phyloP scores from a whole-genome alignment of 1,284 basidiomycete species.

The Ceratobasidium sp. region DNA sequence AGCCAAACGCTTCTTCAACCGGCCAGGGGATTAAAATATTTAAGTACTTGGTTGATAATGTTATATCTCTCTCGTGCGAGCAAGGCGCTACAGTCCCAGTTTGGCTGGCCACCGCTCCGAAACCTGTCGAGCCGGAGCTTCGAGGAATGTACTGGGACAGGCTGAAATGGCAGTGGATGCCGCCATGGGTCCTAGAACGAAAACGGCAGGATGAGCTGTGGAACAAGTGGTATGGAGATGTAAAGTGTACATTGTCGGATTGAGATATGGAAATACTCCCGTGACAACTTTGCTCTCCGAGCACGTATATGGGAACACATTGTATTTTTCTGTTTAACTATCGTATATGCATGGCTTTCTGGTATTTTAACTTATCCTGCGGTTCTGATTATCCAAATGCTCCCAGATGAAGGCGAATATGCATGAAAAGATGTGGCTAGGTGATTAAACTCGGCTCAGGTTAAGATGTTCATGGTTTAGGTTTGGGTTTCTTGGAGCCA shows the following conservation, averaged over 20 bases:
- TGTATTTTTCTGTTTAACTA: too few species aligned
- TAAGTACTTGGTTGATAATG: slow-evolving; percentile 2
- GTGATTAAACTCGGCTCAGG: too few species aligned
- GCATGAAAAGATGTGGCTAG: too few species aligned
- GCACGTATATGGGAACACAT: too few species aligned
- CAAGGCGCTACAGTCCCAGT: slow-evolving; percentile 42
- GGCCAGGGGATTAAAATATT: slow-evolving; percentile 3
- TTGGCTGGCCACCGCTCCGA: slow-evolving; percentile 40
- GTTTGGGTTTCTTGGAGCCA: too few species aligned
- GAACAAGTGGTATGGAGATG: slow-evolving; percentile 38
- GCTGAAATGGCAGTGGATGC: slow-evolving; percentile 32
- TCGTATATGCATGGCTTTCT: too few species aligned
- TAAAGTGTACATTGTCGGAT: not conserved
- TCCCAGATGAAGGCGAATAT: too few species aligned
- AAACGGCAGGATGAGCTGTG: slow-evolving; percentile 27
- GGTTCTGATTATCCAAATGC: too few species aligned
- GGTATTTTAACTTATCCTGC: too few species aligned
- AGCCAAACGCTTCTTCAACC: not conserved
- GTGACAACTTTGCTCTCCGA: too few species aligned
- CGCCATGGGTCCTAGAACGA: slow-evolving; percentile 35
- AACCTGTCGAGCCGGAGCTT: slow-evolving; percentile 8
- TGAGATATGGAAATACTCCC: too few species aligned
- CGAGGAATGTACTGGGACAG: slow-evolving; percentile 45
- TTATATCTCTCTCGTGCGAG: slow-evolving; percentile 12
- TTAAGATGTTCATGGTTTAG: too few species aligned